Evolutionary conservation across 2,329 filamentous ascomycete genomes (phyloP).

Genomic region (Neonectria punicea): DNA sequence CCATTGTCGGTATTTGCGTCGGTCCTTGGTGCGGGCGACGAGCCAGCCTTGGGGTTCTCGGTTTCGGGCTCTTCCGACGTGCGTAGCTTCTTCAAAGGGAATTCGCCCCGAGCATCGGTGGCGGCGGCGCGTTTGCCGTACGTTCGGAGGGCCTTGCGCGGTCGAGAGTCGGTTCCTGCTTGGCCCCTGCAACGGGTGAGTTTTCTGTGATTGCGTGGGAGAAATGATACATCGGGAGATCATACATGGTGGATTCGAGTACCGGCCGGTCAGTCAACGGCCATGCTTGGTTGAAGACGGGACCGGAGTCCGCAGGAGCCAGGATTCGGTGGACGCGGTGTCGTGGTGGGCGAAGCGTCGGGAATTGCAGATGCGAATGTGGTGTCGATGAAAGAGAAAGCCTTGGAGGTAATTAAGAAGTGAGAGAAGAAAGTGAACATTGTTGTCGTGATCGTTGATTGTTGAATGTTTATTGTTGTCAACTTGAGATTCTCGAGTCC

Average conservation of each 20-base stretch:
- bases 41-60: not conserved
- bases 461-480: not conserved
- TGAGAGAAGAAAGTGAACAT: no score
- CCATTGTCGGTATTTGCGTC: not conserved
- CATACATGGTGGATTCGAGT: conserved; percentile 14
- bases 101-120: conserved; percentile 41
- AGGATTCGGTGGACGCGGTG: not conserved
- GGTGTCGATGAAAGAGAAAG: no score
- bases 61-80: conserved; percentile 1
- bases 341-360: not conserved
- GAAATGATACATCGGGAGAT: rapidly evolving
- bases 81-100: conserved; percentile 42
- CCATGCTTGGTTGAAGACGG: conserved; percentile 23
- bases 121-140: conserved; percentile 51
- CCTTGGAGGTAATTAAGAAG: not conserved
- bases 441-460: no score
- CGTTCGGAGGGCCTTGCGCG: conserved; percentile 51
- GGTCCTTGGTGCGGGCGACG: not conserved
- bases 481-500: not conserved
- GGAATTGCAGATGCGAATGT: not conserved
- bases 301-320: conserved; percentile 25
- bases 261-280: not conserved
- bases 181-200: conserved; percentile 45
- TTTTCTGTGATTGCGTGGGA: rapidly evolving
- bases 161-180: conserved; percentile 34